These are phyloP conservation scores for Colletotrichum camelliae DNA, from an alignment of 2,329 filamentous ascomycete genomes.

Conservation along the genomic window DNA sequence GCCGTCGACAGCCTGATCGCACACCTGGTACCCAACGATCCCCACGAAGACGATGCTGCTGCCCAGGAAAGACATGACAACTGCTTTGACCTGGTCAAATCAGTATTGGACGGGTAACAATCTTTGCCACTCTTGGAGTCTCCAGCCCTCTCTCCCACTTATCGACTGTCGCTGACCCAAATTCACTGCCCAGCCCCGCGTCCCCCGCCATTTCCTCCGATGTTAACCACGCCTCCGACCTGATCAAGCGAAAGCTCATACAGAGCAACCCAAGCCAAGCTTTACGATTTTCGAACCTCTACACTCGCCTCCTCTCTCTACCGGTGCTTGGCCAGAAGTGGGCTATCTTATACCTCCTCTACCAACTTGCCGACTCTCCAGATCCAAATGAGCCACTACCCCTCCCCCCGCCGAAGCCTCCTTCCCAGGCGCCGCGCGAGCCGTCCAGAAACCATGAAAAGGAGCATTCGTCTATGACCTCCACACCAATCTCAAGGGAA, in stretches of 20 bases:
- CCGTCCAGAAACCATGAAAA: slow-evolving; percentile 41
- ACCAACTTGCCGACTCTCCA: slow-evolving; percentile 77
- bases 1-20: slow-evolving; percentile 81
- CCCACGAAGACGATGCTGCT: slow-evolving; percentile 69
- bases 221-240: slow-evolving; percentile 89
- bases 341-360: slow-evolving; percentile 91
- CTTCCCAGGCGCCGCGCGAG: slow-evolving; percentile 29
- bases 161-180: not conserved
- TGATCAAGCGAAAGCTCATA: slow-evolving; percentile 89
- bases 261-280: slow-evolving; percentile 80
- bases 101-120: slow-evolving; percentile 56
- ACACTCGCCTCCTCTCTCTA: slow-evolving; percentile 86
- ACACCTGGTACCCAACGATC: slow-evolving; percentile 71
- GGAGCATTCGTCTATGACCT: slow-evolving; percentile 39
- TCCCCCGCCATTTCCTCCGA: slow-evolving; percentile 68
- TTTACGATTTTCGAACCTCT: slow-evolving; percentile 86
- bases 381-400: slow-evolving; percentile 58
- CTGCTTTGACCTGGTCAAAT: slow-evolving; percentile 56
- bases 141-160: not conserved
- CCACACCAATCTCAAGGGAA: slow-evolving; percentile 44
- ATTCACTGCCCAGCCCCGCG: slow-evolving; percentile 41
- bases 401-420: slow-evolving; percentile 47
- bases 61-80: slow-evolving; percentile 74
- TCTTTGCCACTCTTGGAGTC: not conserved
- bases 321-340: slow-evolving; percentile 95